Conservation (phyloP, 1,284 basidiomycete genomes). For the Ustilago xerochloae region DNA sequence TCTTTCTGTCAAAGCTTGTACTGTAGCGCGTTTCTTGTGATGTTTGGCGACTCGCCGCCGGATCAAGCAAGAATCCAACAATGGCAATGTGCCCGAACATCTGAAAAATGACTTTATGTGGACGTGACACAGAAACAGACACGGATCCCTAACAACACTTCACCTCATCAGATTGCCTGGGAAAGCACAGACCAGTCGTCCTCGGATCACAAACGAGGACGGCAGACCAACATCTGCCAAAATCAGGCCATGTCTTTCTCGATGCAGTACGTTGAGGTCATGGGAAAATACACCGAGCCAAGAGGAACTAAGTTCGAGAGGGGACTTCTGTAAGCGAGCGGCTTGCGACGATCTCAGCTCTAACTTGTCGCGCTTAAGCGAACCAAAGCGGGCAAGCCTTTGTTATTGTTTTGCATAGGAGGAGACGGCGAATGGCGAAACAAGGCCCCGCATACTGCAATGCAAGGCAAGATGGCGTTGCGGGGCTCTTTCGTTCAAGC, state of each 20-base stretch:
- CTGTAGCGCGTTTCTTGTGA: no score
- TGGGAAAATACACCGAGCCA: neutral
- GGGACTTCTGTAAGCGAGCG: slow-evolving; percentile 24
- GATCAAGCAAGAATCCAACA: neutral
- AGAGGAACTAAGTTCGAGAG: neutral
- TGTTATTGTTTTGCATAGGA: neutral
- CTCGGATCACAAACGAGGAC: neutral
- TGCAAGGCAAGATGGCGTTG: no score
- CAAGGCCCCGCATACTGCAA: neutral
- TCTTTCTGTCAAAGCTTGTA: no score
- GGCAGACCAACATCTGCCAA: neutral
- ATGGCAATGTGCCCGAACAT: no score
- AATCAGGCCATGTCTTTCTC: slow-evolving; percentile 6
- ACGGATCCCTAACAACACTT: no score
- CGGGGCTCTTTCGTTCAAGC: neutral
- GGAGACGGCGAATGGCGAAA: neutral
- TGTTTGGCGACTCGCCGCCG: slow-evolving; percentile 1
- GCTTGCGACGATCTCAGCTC: slow-evolving; percentile 22
- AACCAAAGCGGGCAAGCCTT: neutral
- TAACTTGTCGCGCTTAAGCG: neutral
- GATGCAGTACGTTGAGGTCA: neutral
- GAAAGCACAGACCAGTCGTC: neutral
- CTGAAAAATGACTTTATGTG: no score
- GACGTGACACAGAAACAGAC: no score
- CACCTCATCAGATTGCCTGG: no score